A percentile compares a stretch with the other conserved stretches of the same genome.
phyloP scores from a whole-genome alignment of 2,329 filamentous ascomycete species.

The Penicillium glabrum region DNA sequence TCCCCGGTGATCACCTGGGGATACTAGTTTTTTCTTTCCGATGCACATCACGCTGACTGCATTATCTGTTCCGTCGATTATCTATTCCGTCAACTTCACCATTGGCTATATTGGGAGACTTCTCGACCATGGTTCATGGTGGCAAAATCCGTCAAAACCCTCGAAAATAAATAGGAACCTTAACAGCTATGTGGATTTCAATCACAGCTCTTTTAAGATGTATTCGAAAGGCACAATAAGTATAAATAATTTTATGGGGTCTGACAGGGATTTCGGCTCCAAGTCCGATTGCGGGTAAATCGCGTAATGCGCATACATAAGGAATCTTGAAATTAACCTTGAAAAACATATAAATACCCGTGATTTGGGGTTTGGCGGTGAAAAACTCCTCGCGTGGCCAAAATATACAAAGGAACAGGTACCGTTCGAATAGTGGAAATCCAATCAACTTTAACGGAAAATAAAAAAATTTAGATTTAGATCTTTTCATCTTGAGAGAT shows the following conservation, averaged over 20 bases:
- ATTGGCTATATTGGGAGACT: neutral
- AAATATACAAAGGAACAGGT: neutral
- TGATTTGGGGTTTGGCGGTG: neutral
- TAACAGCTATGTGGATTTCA: neutral
- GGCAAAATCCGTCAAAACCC: slow-evolving; percentile 10
- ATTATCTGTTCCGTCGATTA: neutral
- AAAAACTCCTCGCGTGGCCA: neutral
- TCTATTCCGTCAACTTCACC: neutral
- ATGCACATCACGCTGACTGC: neutral
- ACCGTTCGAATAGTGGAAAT: neutral
- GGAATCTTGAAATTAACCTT: neutral
- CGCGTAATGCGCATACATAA: slow-evolving; percentile 1
- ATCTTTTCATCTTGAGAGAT: neutral
- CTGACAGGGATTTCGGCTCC: slow-evolving; percentile 9
- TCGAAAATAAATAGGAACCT: neutral
- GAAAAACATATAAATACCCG: neutral
- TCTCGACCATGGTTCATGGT: slow-evolving; percentile 11
- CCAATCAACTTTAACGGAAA: neutral
- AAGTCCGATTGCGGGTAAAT: slow-evolving; percentile 22
- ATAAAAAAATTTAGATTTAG: neutral
- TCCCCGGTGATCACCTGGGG: slow-evolving; percentile 11
- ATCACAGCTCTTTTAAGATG: no score
- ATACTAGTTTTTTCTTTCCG: slow-evolving; percentile 13
- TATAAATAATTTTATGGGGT: neutral
- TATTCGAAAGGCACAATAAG: neutral